Conservation (phyloP, 192 early-diverging fungal genomes). For the Dissophora globulifera region DNA sequence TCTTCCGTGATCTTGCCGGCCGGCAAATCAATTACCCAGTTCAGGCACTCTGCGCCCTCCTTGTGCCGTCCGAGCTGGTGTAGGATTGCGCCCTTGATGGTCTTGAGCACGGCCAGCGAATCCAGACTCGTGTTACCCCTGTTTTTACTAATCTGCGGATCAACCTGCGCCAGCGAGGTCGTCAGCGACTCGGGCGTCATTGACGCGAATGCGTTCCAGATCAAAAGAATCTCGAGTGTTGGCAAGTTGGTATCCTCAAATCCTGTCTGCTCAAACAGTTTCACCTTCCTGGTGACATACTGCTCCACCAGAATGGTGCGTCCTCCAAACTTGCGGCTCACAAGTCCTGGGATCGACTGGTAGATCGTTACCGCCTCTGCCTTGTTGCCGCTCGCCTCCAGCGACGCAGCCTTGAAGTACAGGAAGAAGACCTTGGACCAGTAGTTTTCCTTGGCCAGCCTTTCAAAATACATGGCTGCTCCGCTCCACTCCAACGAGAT, state of each 20-base stretch:
- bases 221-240: constrained; percentile 59
- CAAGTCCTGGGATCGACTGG: constrained; percentile 56
- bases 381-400: constrained; percentile 67
- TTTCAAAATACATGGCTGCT: constrained; percentile 51
- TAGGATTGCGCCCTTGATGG: constrained; percentile 60
- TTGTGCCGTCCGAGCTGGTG: constrained; percentile 54
- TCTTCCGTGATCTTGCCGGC: constrained; percentile 46
- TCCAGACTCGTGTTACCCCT: constrained; percentile 44
- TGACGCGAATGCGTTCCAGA: constrained; percentile 60
- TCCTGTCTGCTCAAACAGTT: constrained; percentile 57
- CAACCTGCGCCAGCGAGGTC: constrained; percentile 38
- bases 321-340: constrained; percentile 57
- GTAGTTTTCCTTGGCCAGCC: constrained; percentile 54
- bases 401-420: constrained; percentile 55
- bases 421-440: constrained; percentile 60
- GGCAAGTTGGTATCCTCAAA: constrained; percentile 60
- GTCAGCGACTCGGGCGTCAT: constrained; percentile 55
- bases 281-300: constrained; percentile 59
- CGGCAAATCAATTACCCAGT: constrained; percentile 61
- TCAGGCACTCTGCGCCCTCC: constrained; percentile 51
- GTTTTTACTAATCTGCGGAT: constrained; percentile 38
- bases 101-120: constrained; percentile 51
- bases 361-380: constrained; percentile 78
- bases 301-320: constrained; percentile 57
- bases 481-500: constrained; percentile 56